These are phyloP conservation scores for Chenopodium berlandieri DNA, from an alignment of 148 eudicot species.

Conservation along the genomic window DNA sequence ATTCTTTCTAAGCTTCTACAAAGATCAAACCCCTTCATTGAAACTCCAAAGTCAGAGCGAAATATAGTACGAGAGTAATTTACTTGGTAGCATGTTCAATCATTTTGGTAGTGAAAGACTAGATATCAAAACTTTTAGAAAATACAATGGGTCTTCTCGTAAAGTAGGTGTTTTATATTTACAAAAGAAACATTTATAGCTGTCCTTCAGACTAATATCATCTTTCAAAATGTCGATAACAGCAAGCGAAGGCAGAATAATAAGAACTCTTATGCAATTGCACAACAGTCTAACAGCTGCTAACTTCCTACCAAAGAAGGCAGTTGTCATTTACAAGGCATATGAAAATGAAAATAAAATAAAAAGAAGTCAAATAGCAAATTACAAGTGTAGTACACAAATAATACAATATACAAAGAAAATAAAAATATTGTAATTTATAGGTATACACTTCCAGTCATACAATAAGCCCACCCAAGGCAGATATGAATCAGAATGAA, in stretches of 20 bases:
- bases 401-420: slow-evolving; percentile 17
- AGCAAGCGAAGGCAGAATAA: background rate
- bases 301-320: background rate
- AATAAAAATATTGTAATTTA: background rate
- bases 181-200: background rate
- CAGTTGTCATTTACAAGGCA: background rate
- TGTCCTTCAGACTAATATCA: background rate
- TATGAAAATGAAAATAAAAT: background rate
- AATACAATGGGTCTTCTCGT: background rate
- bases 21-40: no score
- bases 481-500: background rate
- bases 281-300: background rate
- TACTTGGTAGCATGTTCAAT: no score
- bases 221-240: background rate
- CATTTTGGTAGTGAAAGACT: no score
- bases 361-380: background rate
- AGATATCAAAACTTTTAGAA: no score
- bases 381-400: background rate
- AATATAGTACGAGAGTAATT: no score
- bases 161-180: background rate
- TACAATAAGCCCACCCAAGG: slow-evolving; percentile 1
- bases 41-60: no score
- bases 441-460: slow-evolving; percentile 4
- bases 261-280: background rate
- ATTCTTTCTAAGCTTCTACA: no score